Evolutionary conservation across 83 land plant species (phyloP).

Genomic region (Picea abies): DNA sequence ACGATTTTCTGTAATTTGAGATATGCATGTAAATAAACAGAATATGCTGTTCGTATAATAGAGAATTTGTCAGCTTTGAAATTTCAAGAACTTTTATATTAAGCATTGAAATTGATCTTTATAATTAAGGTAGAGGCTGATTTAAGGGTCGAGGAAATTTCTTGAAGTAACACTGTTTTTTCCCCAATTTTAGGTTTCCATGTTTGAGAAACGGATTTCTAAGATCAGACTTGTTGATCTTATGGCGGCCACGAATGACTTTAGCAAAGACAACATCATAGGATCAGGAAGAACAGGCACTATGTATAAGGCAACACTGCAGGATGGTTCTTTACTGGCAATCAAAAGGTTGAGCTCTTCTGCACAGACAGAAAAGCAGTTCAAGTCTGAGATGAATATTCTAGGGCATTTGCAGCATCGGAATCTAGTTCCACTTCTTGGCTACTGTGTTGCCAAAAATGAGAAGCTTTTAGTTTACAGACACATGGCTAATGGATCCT

Average conservation of each 20-base stretch:
- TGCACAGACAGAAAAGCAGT: constrained; percentile 62
- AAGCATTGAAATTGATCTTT: background rate
- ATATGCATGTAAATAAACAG: background rate
- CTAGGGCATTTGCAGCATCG: constrained; percentile 64
- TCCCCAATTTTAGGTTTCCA: constrained; percentile 47
- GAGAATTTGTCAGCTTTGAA: background rate
- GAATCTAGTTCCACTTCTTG: constrained; percentile 85
- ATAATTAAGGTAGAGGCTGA: background rate
- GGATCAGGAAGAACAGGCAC: constrained; percentile 70
- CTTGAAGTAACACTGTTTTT: background rate
- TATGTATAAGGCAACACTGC: constrained; percentile 69
- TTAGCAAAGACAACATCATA: constrained; percentile 65
- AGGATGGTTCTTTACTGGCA: constrained; percentile 66
- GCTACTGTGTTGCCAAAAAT: constrained; percentile 72
- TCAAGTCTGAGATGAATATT: constrained; percentile 79
- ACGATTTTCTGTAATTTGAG: background rate
- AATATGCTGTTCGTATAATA: background rate
- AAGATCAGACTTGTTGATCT: constrained; percentile 77
- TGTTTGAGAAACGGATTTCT: constrained; percentile 70
- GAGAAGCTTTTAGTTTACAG: constrained; percentile 84
- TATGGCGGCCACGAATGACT: constrained; percentile 72
- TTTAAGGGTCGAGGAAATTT: background rate
- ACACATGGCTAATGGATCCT: constrained; percentile 74
- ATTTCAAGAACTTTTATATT: background rate
- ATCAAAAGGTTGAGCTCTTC: constrained; percentile 69